phyloP scores from a whole-genome alignment of 2,329 filamentous ascomycete genomes.

The Ascochyta viciae-villosae region DNA sequence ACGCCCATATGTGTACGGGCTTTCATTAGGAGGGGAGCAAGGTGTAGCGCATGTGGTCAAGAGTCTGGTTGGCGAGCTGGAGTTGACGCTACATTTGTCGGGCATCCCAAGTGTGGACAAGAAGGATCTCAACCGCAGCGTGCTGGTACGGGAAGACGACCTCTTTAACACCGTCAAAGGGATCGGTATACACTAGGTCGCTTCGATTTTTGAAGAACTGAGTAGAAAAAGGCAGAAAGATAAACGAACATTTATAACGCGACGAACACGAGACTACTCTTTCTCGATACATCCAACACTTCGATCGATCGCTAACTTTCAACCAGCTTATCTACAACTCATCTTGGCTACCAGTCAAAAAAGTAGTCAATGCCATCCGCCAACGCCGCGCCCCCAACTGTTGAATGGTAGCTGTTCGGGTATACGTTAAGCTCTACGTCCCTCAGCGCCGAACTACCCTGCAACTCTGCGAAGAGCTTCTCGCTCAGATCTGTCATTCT shows the following conservation, averaged over 20 bases:
- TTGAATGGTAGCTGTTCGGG: slow-evolving; percentile 42
- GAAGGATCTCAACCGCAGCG: slow-evolving; percentile 28
- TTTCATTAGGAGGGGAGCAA: slow-evolving; percentile 62
- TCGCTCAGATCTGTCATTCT: slow-evolving; percentile 33
- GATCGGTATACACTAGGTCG: slow-evolving; percentile 18
- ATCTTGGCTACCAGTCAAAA: slow-evolving; percentile 31
- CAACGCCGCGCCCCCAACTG: slow-evolving; percentile 37
- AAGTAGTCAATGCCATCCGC: slow-evolving; percentile 46
- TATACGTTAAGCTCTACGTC: slow-evolving; percentile 40
- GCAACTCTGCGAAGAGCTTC: slow-evolving; percentile 33
- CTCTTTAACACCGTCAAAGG: slow-evolving; percentile 28
- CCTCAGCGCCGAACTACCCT: slow-evolving; percentile 30
- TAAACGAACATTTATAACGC: no score
- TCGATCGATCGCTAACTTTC: no score
- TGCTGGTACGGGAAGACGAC: slow-evolving; percentile 31
- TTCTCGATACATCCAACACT: no score
- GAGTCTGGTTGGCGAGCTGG: slow-evolving; percentile 28
- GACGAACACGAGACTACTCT: no score
- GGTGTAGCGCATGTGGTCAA: slow-evolving; percentile 56
- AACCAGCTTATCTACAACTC: no score
- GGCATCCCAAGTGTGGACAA: slow-evolving; percentile 31
- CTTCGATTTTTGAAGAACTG: no score
- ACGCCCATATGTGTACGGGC: slow-evolving; percentile 65
- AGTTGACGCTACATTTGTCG: slow-evolving; percentile 35
- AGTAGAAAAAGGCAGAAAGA: no score